Percentiles rank a stretch among this genome's conserved stretches.
phyloP scores from a whole-genome alignment of 805 yeast species.

The Ogataea saltuana region DNA sequence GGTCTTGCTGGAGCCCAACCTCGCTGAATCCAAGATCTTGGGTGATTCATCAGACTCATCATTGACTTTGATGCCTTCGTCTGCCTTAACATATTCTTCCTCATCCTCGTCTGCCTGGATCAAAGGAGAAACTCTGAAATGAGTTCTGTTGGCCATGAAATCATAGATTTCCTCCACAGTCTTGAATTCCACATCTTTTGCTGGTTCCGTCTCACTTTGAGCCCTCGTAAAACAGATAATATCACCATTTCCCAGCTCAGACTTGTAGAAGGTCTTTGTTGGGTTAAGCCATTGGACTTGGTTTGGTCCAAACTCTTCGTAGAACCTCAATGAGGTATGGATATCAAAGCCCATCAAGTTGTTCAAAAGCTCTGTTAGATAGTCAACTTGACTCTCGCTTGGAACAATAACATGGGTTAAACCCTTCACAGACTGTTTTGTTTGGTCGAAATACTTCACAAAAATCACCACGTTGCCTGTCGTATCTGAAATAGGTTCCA shows the following conservation, averaged over 20 bases:
- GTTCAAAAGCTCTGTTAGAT: constrained; percentile 43
- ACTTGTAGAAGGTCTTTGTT: constrained; percentile 47
- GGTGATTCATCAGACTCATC: constrained; percentile 20
- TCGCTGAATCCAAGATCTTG: constrained; percentile 17
- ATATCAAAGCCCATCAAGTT: constrained; percentile 41
- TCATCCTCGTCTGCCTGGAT: constrained; percentile 42
- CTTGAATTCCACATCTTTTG: constrained; percentile 24
- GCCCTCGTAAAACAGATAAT: constrained; percentile 45
- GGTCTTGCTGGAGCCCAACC: constrained; percentile 16
- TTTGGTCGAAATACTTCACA: constrained; percentile 42
- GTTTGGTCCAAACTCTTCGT: constrained; percentile 63
- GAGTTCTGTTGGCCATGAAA: constrained; percentile 60
- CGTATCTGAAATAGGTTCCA: constrained; percentile 26
- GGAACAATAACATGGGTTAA: constrained; percentile 58
- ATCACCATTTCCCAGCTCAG: constrained; percentile 70
- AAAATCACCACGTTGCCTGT: constrained; percentile 27
- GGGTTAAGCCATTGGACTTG: constrained; percentile 48
- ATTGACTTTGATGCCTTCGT: constrained; percentile 37
- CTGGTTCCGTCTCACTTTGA: constrained; percentile 9
- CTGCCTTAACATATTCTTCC: constrained; percentile 50
- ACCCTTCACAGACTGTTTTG: constrained; percentile 58
- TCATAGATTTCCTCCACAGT: constrained; percentile 49
- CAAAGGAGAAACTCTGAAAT: constrained; percentile 52
- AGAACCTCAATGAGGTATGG: constrained; percentile 40
- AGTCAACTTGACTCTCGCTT: constrained; percentile 45